Base-by-base conservation (phyloP, 305 asterid genomes). In the Ilex paraguariensis region DNA sequence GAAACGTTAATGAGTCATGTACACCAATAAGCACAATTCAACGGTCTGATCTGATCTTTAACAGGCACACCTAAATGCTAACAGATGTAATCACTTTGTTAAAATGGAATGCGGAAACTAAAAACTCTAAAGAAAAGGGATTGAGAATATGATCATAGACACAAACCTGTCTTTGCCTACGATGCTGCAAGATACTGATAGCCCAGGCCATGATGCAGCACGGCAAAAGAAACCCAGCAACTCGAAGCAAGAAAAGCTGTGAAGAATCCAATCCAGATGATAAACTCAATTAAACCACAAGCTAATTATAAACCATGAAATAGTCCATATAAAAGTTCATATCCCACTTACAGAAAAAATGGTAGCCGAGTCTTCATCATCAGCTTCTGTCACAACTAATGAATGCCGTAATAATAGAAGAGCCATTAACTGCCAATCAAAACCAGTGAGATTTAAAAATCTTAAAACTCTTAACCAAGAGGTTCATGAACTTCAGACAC, bases 191-290 rank as follows among this genome's bases (percentile, higher is more conserved):
- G 73, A 92, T 82, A 62, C 85, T 84, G 55, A 92, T 87, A 57
- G 95, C 95, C 98, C 98, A 91, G 64, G 90, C 79, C 95, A 91
- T 87, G 75, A 91, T 82, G 78, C 89, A 92, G 78, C 95, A 92
- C n/a, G 98, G 97, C 76, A 92, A 72, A 67, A 92, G 97, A 71
- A 92, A 92, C 45, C 97, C 98, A 57, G 87, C 95, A 6, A 82
- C 85, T 49, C 97, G 84, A 71, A 92, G 95, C 79, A 92, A 73
- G 89, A 92, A 89, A 54, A 92, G 85, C 98, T 92, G 96, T 75
- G 74, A 10, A 5, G 52, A 3, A 46, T 13, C 52, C 28, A 46
- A 46, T 46, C n/a, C 52, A 46, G 52, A 5, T 1, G 15, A 46
- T 13, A 46, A 13, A 46, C 15, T 46, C 13, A 10, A 46, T 46